Evolutionary conservation across 331 rosid species (phyloP), one percentile per base, ranked within the genome.

Genomic region (Malus hybrid): DNA sequence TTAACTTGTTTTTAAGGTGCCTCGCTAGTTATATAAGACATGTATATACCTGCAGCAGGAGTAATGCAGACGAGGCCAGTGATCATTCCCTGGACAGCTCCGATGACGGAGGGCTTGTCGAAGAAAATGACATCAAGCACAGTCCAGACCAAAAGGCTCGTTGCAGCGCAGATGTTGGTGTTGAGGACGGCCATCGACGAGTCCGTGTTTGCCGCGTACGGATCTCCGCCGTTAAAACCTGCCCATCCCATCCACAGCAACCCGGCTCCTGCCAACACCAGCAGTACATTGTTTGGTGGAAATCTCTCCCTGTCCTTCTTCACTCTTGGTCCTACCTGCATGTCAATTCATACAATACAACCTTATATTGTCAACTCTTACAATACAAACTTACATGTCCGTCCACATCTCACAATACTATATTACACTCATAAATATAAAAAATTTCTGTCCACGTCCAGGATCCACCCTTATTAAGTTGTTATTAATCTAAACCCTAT

Each of bases 171-270:
- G 53, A 75, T 75, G 60, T 75, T 75, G 20, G 79, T 75, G 79
- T 75, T 75, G 24, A 75, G 58, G 11, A 75, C 73, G 1, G 79
- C 79, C 32, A 75, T 66, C n/a, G 79, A 75, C 3, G 79, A 55
- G 79, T 57, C 66, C 3, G 34, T 36, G 67, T 75, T 75, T 29
- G 79, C 79, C 0, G 79, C n/a, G 46, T 75, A 75, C 24, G 79
- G 79, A 66, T 56, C 73, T 67, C 79, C 79, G 28, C 79, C 79
- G 32, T 76, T 76, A 73, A 76, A 76, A 13, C 79, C 79, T 0
- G 79, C 79, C 79, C 79, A 76, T 66, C 79, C 79, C 79, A 76
- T 66, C 79, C 79, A 66, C 50, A 76, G 65, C 65, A 76, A 44
- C 66, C 79, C 79, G 3, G 79, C 73, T 28, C 79, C 79, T 3